A percentile compares a stretch with the other conserved stretches of the same genome.
Conservation (phyloP, 345 rosid genomes). For the Carallia pectinifolia region DNA sequence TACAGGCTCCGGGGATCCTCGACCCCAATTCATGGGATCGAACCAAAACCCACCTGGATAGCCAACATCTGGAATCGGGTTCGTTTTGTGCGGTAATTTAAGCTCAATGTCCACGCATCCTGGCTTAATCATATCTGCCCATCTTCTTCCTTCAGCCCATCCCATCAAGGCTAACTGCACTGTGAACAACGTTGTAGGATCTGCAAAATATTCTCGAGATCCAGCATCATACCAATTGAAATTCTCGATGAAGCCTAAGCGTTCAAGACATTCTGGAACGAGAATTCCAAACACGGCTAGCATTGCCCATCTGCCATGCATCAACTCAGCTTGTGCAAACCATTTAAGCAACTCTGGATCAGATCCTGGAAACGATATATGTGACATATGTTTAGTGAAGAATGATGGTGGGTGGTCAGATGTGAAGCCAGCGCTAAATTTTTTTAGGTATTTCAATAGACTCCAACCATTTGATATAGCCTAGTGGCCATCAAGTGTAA, state of each 20-base stretch:
- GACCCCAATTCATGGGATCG: slow-evolving; percentile 87
- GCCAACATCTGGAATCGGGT: slow-evolving; percentile 77
- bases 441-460: too few relatives aligned
- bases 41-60: slow-evolving; percentile 96
- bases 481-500: too few relatives aligned
- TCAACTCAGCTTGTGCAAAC: slow-evolving; percentile 92
- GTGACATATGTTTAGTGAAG: too few relatives aligned
- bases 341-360: slow-evolving; percentile 83
- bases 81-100: slow-evolving; percentile 55
- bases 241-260: slow-evolving; percentile 65
- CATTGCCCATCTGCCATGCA: slow-evolving; percentile 98
- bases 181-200: slow-evolving; percentile 62
- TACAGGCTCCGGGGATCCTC: slow-evolving; percentile 91
- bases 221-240: slow-evolving; percentile 93
- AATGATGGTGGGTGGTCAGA: too few relatives aligned
- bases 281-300: slow-evolving; percentile 81
- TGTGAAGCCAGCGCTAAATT: too few relatives aligned
- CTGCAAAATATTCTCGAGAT: slow-evolving; percentile 66
- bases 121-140: slow-evolving; percentile 89
- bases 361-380: slow-evolving; percentile 45
- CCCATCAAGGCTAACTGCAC: slow-evolving; percentile 81
- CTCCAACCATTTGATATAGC: too few relatives aligned
- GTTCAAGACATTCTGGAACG: slow-evolving; percentile 76
- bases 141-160: slow-evolving; percentile 89
- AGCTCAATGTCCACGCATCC: slow-evolving; percentile 75